Percentiles rank a stretch among this genome's conserved stretches.
These are phyloP conservation scores for Cucumis cinereus DNA, from an alignment of 306 rosid species.

Conservation along the genomic window DNA sequence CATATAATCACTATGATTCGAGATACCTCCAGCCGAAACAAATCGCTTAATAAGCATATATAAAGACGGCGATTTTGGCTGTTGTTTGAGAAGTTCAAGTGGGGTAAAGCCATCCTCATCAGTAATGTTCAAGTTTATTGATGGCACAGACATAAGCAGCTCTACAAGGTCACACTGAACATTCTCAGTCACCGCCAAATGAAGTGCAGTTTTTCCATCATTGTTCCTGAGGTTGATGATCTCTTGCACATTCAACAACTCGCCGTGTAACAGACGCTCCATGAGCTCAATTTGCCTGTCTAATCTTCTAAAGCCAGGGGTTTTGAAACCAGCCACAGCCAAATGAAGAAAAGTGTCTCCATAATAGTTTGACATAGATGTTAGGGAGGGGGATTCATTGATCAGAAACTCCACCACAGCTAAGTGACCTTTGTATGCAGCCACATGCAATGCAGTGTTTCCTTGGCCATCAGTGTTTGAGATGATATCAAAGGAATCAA, in stretches of 20 bases:
- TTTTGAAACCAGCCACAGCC: slow-evolving; percentile 79
- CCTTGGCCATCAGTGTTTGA: slow-evolving; percentile 56
- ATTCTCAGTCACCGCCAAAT: slow-evolving; percentile 50
- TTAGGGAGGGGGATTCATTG: slow-evolving; percentile 33
- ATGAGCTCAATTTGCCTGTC: slow-evolving; percentile 65
- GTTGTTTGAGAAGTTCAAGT: slow-evolving; percentile 57
- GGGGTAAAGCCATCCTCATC: slow-evolving; percentile 73
- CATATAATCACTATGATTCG: slow-evolving; percentile 23
- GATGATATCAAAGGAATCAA: slow-evolving; percentile 40
- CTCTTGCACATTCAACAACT: slow-evolving; percentile 24
- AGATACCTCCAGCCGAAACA: slow-evolving; percentile 59
- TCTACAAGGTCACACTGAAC: slow-evolving; percentile 52
- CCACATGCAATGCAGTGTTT: slow-evolving; percentile 69
- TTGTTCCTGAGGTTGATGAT: slow-evolving; percentile 56
- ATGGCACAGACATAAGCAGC: slow-evolving; percentile 46
- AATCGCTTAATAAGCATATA: slow-evolving; percentile 59
- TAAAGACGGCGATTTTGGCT: slow-evolving; percentile 45
- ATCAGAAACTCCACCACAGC: slow-evolving; percentile 50
- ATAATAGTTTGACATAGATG: slow-evolving; percentile 36
- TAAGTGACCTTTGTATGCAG: slow-evolving; percentile 60
- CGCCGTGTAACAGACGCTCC: slow-evolving; percentile 31
- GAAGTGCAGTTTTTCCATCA: slow-evolving; percentile 80
- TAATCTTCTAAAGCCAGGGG: slow-evolving; percentile 68
- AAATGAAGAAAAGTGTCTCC: slow-evolving; percentile 85
- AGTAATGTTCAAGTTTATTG: slow-evolving; percentile 45